Evolutionary conservation across 192 early-diverging fungal species (phyloP), one percentile per base, ranked within the genome.

Genomic region (Entomortierella parvispora): DNA sequence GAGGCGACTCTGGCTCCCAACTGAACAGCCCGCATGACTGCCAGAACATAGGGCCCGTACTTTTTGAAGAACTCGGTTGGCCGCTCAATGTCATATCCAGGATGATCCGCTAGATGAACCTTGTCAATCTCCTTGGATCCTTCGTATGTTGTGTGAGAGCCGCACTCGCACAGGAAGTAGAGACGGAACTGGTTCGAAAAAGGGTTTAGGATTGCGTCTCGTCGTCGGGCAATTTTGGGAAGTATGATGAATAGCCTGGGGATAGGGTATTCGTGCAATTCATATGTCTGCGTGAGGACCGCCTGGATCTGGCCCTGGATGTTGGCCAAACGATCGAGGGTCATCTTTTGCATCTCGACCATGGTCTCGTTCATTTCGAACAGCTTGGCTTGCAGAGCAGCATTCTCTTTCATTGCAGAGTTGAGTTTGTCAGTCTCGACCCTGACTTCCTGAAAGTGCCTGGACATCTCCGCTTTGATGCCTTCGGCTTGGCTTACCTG

Each of bases 161-260:
- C 62, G 34, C 62, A 65, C 51, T 65, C 62, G 34, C 62, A 65
- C 37, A 65, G 51, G 28, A 54, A 65, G n/a, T 33, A 65, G 25
- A 65, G 51, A 26, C 51, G 50, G 20, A 65, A 65, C 37, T 65
- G 28, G 48, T 63, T 50, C 14, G 48, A 40, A 23, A 51, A 34
- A 2, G 23, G 47, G 1, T 25, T 51, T 9, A 17, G 25, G 20
- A 52, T 23, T 2, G 7, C 26, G 20, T 50, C 33, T 4, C 48
- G 47, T 14, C 26, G 43, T 25, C 48, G 61, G 14, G 3, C 7
- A 12, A 29, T 4, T n/a, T 45, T 65, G 11, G 62, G 62, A 15
- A 65, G 28, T 7, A 65, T 50, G 23, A 65, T 65, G 40, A 65
- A 65, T 0, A 65, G 40, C 17, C 52, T 49, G 4, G 62, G 62